A percentile compares a stretch with the other conserved stretches of the same genome.
phyloP scores from a whole-genome alignment of 2,329 filamentous ascomycete genomes.

The Neopestalotiopsis sp. region DNA sequence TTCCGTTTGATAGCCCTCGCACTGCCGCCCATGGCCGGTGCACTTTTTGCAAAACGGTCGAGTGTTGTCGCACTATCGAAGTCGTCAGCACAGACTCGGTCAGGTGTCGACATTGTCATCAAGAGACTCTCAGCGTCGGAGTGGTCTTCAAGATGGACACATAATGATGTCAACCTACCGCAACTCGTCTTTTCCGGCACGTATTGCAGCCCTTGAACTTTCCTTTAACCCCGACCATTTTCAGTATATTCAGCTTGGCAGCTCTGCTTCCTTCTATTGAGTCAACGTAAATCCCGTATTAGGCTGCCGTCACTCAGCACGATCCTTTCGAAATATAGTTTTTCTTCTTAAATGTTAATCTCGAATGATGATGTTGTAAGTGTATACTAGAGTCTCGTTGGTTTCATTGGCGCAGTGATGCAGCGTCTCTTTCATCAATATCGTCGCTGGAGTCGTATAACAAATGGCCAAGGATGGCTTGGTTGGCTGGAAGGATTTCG shows the following conservation, averaged over 20 bases:
- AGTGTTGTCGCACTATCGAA: slow-evolving; percentile 58
- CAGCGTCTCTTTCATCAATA: not conserved
- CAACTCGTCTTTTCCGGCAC: slow-evolving; percentile 20
- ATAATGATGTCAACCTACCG: slow-evolving; percentile 2
- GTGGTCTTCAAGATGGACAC: not conserved
- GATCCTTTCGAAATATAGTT: not conserved
- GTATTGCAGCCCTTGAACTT: slow-evolving; percentile 23
- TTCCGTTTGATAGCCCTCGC: slow-evolving; percentile 66
- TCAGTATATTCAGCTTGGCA: not conserved
- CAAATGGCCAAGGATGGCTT: not conserved
- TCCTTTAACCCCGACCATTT: slow-evolving; percentile 22
- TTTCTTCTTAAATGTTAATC: not conserved
- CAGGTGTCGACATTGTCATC: not conserved
- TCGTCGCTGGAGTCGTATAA: not conserved
- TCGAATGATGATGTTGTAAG: not conserved
- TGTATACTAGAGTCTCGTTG: not conserved
- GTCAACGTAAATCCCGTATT: not conserved
- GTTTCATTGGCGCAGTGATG: not conserved
- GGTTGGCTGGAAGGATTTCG: not conserved
- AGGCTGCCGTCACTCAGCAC: not conserved
- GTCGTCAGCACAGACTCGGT: not conserved
- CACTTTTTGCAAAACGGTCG: slow-evolving; percentile 67
- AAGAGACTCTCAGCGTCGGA: not conserved
- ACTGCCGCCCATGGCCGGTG: slow-evolving; percentile 58
- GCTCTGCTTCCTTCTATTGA: not conserved